A percentile compares a stretch with the other conserved stretches of the same genome.
phyloP scores from a whole-genome alignment of 495 filamentous ascomycete species.

The Neurospora cerealis region DNA sequence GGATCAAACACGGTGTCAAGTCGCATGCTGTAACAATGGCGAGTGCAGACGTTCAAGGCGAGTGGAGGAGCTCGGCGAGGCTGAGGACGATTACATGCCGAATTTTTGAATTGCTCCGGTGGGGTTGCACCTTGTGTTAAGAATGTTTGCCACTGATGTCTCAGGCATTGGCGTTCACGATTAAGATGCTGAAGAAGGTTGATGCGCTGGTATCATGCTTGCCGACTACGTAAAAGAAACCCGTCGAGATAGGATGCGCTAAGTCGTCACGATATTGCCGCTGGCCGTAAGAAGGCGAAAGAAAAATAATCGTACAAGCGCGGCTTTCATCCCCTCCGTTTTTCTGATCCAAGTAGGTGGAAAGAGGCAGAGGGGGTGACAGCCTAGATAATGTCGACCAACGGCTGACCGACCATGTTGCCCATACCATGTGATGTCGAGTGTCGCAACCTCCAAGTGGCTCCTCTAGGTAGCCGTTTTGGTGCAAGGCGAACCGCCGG shows the following conservation, averaged over 20 bases:
- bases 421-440: slow-evolving; percentile 18
- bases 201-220: slow-evolving; percentile 24
- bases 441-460: slow-evolving; percentile 23
- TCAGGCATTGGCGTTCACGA: slow-evolving; percentile 16
- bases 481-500: slow-evolving; percentile 19
- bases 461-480: slow-evolving; percentile 17
- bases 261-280: slow-evolving; percentile 25
- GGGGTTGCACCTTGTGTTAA: slow-evolving; percentile 3
- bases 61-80: slow-evolving; percentile 3
- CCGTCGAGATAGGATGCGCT: slow-evolving; percentile 15
- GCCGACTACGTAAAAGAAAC: slow-evolving; percentile 25
- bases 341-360: slow-evolving; percentile 19
- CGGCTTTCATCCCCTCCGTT: slow-evolving; percentile 22
- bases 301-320: slow-evolving; percentile 28
- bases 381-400: slow-evolving; percentile 21
- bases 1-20: slow-evolving; percentile 3
- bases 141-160: slow-evolving; percentile 6
- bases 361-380: slow-evolving; percentile 12
- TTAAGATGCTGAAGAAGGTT: slow-evolving; percentile 13
- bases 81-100: slow-evolving; percentile 5
- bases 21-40: slow-evolving; percentile 13
- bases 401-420: slow-evolving; percentile 22
- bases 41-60: slow-evolving; percentile 3
- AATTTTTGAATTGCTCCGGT: not conserved
- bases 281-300: slow-evolving; percentile 23